Base-by-base conservation (phyloP, 352 stramenopile genomes). In the Pythium rhizo-oryzae region DNA sequence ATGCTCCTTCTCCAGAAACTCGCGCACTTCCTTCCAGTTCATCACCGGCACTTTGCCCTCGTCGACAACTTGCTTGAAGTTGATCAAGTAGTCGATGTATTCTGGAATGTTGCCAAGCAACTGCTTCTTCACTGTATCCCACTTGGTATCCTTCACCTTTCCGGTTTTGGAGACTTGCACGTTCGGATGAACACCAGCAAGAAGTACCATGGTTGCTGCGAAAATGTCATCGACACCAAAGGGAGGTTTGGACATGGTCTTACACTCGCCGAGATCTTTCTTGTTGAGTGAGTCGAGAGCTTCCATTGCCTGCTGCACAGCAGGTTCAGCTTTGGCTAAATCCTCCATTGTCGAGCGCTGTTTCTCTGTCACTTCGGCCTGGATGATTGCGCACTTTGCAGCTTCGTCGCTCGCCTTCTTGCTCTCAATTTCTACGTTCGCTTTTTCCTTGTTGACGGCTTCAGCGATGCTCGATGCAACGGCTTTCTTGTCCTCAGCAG, bases 141-240 rank as follows among this genome's bases (percentile, higher is more conserved):
- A 99, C 65, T 93, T 96, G 59, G 92, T 88, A 67, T 99, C 94
- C 70, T 99, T 99, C 23, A 98, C 94, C 73, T 98, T 99, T 50
- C 89, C 95, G 24, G 87, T 97, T 75, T 98, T 99, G 23, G 93
- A 93, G 8, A 98, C 77, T 61, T 97, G 82, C 5, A 99, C 82
- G 59, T 96, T 97, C 5, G 96, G 94, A 59, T 99, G 94, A 30
- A 99, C 94, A 50, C 93, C 94, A 16, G 97, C 94, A 44, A 99
- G 81, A 25, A 98, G 79, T 35, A 97, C 90, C 96, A 98, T 98
- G 9, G 87, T 95, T 7, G 89, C 89, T 12, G 81, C 89, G 47
- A 99, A 99, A 64, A 99, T 92, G 57, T 99, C 96, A 66, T 99
- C 96, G 28, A 99, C 93, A 63, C 95, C 95, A 19, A 85, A 78